Conservation (phyloP, 805 yeast genomes). For the Hanseniaspora nectarophila region DNA sequence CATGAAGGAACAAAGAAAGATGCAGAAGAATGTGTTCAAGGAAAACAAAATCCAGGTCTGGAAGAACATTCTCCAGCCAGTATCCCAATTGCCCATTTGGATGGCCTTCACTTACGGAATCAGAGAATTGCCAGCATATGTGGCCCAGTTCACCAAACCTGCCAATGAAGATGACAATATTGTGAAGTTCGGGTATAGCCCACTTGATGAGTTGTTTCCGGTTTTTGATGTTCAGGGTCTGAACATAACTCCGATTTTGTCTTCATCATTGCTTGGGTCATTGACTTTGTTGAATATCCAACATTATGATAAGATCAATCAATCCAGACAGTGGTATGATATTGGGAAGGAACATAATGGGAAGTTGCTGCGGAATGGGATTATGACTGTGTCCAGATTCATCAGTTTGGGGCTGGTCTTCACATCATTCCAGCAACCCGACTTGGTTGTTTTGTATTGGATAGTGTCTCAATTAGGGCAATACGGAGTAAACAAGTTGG, state of each 20-base stretch:
- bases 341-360: constrained; percentile 22
- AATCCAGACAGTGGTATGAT: constrained; percentile 22
- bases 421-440: constrained; percentile 73
- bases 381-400: constrained; percentile 60
- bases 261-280: constrained; percentile 64
- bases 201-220: constrained; percentile 33
- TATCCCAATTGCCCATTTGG: constrained; percentile 82
- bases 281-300: constrained; percentile 68
- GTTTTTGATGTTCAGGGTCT: constrained; percentile 8
- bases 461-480: constrained; percentile 72
- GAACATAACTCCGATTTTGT: constrained; percentile 40
- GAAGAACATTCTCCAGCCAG: constrained; percentile 66
- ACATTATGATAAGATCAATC: constrained; percentile 61
- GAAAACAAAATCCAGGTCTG: constrained; percentile 61
- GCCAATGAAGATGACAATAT: background rate
- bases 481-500: constrained; percentile 55
- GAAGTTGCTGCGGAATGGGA: constrained; percentile 30
- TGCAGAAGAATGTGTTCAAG: constrained; percentile 62
- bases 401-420: constrained; percentile 74
- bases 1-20: constrained; percentile 61
- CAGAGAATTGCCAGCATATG: constrained; percentile 12
- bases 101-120: constrained; percentile 55
- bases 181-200: constrained; percentile 30
- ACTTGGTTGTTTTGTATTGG: constrained; percentile 80
- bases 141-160: constrained; percentile 4